A percentile compares a stretch with the other conserved stretches of the same genome.
Conservation (phyloP, 2,329 filamentous ascomycete species). For the Calonectria leucothoes region DNA sequence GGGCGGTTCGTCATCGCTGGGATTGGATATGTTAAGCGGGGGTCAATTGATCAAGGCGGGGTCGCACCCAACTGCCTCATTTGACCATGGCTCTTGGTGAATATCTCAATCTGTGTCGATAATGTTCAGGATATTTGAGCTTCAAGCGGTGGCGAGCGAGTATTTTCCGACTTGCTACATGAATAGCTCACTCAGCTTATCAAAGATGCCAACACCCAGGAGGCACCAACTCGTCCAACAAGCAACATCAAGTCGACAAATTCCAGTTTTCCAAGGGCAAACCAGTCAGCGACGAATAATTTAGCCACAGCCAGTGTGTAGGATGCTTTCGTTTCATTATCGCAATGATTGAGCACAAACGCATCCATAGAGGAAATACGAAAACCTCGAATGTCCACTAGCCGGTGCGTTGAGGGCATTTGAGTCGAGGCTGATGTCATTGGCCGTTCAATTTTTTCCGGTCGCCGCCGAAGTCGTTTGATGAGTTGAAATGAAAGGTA, state of each 20-base stretch:
- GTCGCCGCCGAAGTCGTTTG: constrained; percentile 55
- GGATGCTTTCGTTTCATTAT: constrained; percentile 37
- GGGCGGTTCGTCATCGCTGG: constrained; percentile 24
- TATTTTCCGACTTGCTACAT: not conserved
- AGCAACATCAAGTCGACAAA: constrained; percentile 45
- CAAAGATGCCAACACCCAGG: constrained; percentile 45
- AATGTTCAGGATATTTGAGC: not conserved
- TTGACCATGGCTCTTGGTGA: not conserved
- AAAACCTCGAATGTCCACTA: constrained; percentile 58
- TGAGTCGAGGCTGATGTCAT: constrained; percentile 51
- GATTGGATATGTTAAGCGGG: constrained; percentile 6
- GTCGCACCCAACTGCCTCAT: constrained; percentile 17
- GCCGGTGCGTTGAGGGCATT: constrained; percentile 2
- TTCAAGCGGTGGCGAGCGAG: not conserved
- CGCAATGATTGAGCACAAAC: constrained; percentile 53
- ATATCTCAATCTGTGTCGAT: not conserved
- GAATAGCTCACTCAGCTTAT: constrained; percentile 2
- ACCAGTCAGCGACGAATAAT: constrained; percentile 57
- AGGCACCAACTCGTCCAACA: constrained; percentile 46
- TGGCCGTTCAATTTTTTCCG: constrained; percentile 54
- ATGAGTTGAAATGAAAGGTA: constrained; percentile 57
- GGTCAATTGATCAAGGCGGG: not conserved
- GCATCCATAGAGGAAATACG: constrained; percentile 64
- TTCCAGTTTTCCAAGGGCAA: constrained; percentile 51
- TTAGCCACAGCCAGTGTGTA: constrained; percentile 55